Evolutionary conservation across 2,329 filamentous ascomycete genomes (phyloP).

Genomic region (Colletotrichum sp.): DNA sequence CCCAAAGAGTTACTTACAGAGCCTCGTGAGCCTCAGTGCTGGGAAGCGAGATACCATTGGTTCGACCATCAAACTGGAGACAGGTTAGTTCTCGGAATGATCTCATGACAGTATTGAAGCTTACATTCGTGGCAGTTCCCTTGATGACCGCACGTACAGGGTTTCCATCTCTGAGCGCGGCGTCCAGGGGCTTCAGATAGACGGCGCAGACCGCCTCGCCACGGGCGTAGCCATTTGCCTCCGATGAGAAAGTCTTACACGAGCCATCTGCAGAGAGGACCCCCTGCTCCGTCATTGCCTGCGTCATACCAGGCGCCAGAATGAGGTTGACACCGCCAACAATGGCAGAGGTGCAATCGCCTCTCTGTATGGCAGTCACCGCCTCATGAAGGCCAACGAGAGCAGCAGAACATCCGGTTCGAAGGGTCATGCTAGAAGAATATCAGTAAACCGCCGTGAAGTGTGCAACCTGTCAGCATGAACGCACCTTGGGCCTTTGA

Average conservation of each 20-base stretch:
- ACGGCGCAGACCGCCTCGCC: constrained; percentile 46
- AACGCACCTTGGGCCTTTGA: constrained; percentile 5
- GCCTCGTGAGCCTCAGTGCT: constrained; percentile 37
- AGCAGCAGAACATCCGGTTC: constrained; percentile 31
- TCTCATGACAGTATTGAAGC: neutral
- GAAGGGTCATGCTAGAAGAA: constrained; percentile 26
- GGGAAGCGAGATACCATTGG: constrained; percentile 42
- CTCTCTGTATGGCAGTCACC: constrained; percentile 17
- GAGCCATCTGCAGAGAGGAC: constrained; percentile 19
- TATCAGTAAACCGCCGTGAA: constrained; percentile 5
- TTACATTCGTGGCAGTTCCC: constrained; percentile 27
- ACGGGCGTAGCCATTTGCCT: constrained; percentile 46
- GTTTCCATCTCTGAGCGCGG: constrained; percentile 45
- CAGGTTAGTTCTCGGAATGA: neutral
- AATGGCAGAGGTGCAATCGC: constrained; percentile 22
- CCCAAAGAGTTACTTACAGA: constrained; percentile 24
- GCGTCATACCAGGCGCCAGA: constrained; percentile 27
- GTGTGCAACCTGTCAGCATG: neutral
- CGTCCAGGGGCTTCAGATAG: constrained; percentile 43
- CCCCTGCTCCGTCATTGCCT: constrained; percentile 1
- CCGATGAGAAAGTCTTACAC: constrained; percentile 33
- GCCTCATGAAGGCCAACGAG: constrained; percentile 28
- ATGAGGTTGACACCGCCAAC: constrained; percentile 31
- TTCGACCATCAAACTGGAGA: constrained; percentile 34
- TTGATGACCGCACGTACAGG: constrained; percentile 33